Evolutionary conservation across 2,329 filamentous ascomycete genomes (phyloP), one percentile per base, ranked within the genome.

Genomic region (Sporothrix mexicana): DNA sequence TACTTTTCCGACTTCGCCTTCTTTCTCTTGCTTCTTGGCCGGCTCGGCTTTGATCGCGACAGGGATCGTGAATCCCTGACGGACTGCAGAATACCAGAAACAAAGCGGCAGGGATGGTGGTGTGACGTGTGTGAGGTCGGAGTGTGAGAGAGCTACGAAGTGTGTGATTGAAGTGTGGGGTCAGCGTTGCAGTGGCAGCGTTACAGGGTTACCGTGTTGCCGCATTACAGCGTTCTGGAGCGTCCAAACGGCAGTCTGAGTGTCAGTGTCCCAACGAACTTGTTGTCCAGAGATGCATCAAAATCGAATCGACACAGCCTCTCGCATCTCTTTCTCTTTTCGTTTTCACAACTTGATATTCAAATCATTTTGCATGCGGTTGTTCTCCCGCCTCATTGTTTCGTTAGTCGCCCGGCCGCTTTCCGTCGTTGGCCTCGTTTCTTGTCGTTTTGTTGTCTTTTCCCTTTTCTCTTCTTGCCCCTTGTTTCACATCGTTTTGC

Each of bases 271-370:
- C 13, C 61, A 17, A 45, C 61, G 47, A 20, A 66, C 41, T 47
- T 43, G 2, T 62, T 47, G 23, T 3, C 3, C 36, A 15, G 41
- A 12, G 51, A 25, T 55, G 51, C 49, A 51, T 51, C 49, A n/a
- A 15, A n/a, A 17, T 53, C 51, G 45, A 10, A 51, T n/a, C 47
- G 7, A 36, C 30, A 36, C 30, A 36, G 30, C 30, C 30, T 20
- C 57, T 62, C 59, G 61, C 61, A 17, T 66, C 61, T 47, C n/a
- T 66, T 47, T 47, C 61, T 66, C n/a, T 47, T 66, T 47, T 66
- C n/a, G 9, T 6, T 20, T 10, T 6, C 23, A 55, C n/a, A 30
- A 30, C 10, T 53, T n/a, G 30, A 17, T 12, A 17, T 7, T 36
- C 12, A 13, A 9, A 7, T 41, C 25, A n/a, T 61, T 17, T 9